Evolutionary conservation across 2,329 filamentous ascomycete species (phyloP).

Genomic region (Fusarium chuoi): DNA sequence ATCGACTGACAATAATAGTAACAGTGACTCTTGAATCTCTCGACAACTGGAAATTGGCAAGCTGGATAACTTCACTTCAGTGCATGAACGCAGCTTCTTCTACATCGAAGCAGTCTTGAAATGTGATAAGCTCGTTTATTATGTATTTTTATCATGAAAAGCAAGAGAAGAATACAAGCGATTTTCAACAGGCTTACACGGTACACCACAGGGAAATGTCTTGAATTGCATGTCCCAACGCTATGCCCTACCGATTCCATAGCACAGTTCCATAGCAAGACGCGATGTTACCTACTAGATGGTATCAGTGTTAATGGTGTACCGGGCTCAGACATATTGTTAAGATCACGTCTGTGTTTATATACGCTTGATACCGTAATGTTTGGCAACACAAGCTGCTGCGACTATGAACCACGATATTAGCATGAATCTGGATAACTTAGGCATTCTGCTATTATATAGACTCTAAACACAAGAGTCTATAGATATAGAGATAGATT

Average conservation of each 20-base stretch:
- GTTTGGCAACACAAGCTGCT: not conserved
- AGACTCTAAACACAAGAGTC: not conserved
- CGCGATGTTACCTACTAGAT: not conserved
- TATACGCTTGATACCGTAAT: not conserved
- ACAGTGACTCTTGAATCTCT: not conserved
- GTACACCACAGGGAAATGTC: not conserved
- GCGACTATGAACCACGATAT: not conserved
- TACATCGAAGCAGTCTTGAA: fast-evolving
- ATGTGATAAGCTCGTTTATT: not conserved
- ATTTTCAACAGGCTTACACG: not conserved
- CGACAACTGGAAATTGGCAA: not conserved
- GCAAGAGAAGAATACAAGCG: not conserved
- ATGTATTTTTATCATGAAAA: not conserved
- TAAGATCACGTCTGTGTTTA: not conserved
- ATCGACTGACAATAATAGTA: not conserved
- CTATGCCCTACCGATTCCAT: not conserved
- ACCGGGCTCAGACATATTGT: not conserved
- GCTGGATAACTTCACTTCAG: not conserved
- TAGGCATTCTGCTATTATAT: too few relatives aligned
- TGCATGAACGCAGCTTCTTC: not conserved
- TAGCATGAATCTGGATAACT: not conserved
- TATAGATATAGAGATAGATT: not conserved
- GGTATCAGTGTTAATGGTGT: not conserved
- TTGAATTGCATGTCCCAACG: not conserved
- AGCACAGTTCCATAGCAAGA: too few relatives aligned